A percentile compares a stretch with the other conserved stretches of the same genome.
phyloP scores from a whole-genome alignment of 75 land plant species.

The Pseudotsuga menziesii region DNA sequence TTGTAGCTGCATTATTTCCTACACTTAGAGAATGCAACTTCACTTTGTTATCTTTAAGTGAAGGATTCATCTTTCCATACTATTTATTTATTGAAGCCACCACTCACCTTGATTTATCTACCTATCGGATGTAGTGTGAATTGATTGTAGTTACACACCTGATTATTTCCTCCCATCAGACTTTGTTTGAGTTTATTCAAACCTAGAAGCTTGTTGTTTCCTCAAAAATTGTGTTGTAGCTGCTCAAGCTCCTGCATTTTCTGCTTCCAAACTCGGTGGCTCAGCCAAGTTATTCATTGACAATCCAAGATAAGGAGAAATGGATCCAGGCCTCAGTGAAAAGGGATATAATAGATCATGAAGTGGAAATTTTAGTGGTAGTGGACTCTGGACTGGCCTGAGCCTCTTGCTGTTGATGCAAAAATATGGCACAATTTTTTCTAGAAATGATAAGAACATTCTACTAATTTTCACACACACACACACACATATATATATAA shows the following conservation, averaged over 20 bases:
- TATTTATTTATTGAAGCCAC: neutral
- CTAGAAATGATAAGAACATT: neutral
- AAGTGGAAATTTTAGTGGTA: conserved; percentile 66
- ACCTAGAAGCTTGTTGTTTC: conserved; percentile 14
- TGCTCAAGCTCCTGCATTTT: conserved; percentile 75
- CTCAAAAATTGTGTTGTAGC: conserved; percentile 72
- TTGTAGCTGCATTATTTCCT: neutral
- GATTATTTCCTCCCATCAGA: neutral
- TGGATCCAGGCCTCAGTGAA: conserved; percentile 60
- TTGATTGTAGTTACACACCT: neutral
- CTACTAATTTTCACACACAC: too few relatives aligned
- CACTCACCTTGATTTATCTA: neutral
- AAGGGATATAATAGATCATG: conserved; percentile 45
- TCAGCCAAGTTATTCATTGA: conserved; percentile 18
- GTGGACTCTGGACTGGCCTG: conserved; percentile 47
- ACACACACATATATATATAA: neutral
- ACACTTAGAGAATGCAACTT: neutral
- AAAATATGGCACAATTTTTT: conserved; percentile 35
- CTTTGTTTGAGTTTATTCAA: conserved; percentile 6
- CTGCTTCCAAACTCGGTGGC: conserved; percentile 38
- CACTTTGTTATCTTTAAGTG: neutral
- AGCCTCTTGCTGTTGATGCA: conserved; percentile 69
- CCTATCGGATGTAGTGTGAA: neutral
- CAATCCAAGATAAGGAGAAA: too few relatives aligned
- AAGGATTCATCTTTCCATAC: neutral